Percentiles rank a stretch among this genome's conserved stretches.
These are phyloP conservation scores for Somion occarium DNA, from an alignment of 1,284 basidiomycete genomes.

Conservation along the genomic window DNA sequence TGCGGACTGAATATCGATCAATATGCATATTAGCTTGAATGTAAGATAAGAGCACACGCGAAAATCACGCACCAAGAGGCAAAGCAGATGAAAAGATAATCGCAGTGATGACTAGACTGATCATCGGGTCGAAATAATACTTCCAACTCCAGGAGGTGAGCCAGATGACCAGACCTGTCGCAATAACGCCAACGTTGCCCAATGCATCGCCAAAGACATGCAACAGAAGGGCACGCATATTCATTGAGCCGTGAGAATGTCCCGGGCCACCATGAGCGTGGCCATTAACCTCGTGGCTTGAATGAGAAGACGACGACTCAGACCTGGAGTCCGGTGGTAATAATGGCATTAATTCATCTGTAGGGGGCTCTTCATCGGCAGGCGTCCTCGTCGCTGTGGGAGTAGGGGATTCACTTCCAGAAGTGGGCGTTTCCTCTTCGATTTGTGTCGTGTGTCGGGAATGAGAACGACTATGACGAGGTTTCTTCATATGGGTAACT, in stretches of 20 bases:
- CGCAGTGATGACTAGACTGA: slow-evolving; percentile 91
- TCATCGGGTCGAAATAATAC: slow-evolving; percentile 91
- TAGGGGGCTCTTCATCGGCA: slow-evolving; percentile 4
- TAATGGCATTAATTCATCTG: slow-evolving; percentile 23
- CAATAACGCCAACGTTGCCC: slow-evolving; percentile 97
- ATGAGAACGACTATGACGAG: slow-evolving; percentile 24
- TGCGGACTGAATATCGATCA: slow-evolving; percentile 57
- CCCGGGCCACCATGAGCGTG: slow-evolving; percentile 16
- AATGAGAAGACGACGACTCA: slow-evolving; percentile 17
- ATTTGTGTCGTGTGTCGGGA: slow-evolving; percentile 20
- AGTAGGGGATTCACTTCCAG: not conserved
- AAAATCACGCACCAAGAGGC: slow-evolving; percentile 71
- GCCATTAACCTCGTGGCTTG: slow-evolving; percentile 8
- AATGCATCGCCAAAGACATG: slow-evolving; percentile 97
- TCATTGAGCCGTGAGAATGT: slow-evolving; percentile 82
- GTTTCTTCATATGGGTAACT: slow-evolving; percentile 25
- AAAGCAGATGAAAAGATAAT: slow-evolving; percentile 97
- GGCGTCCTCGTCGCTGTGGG: slow-evolving; percentile 7
- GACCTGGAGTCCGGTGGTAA: slow-evolving; percentile 14
- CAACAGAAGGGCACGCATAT: slow-evolving; percentile 92
- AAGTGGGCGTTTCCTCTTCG: slow-evolving; percentile 3
- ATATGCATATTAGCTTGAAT: slow-evolving; percentile 11
- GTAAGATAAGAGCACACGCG: slow-evolving; percentile 8
- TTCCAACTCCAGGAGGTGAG: slow-evolving; percentile 74
- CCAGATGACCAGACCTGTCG: slow-evolving; percentile 92